Base-by-base conservation (phyloP, 108 stramenopile genomes). In the Seminavis robusta region DNA sequence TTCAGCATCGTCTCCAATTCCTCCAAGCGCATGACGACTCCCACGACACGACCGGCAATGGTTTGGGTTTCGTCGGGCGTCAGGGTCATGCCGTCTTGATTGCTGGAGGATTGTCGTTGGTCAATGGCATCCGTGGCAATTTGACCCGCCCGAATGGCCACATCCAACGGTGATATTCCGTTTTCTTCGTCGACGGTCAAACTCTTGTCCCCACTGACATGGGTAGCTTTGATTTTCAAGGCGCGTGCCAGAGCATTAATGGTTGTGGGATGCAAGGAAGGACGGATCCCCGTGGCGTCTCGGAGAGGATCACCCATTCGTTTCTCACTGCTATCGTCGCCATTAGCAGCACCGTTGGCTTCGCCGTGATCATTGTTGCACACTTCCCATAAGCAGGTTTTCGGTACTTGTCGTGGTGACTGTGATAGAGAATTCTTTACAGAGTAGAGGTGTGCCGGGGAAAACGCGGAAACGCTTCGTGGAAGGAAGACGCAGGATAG, bases 201-300 rank as follows among this genome's bases (percentile, higher is more conserved):
- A 19, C 8, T 42, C 30, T 42, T 41, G n/a, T 36, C 19, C 16
- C 28, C 44, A 1, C 34, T 45, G 11, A 42, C 44, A 21, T 30
- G 26, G 3, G 19, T 52, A 17, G 69, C 61, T 17, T 88, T 66
- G 17, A 74, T 17, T 31, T 71, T 65, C n/a, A 93, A 53, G 8
- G 83, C 83, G 26, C 87, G 83, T 31, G 87, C 49, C 19, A 93
- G 57, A 3, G 85, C 81, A 45, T 93, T 93, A 66, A 93, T 93
- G 3, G 79, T 78, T n/a, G 74, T 72, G 9, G 91, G 91, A 56
- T 93, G 83, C 15, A 93, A 63, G 13, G 91, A 93, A 0, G 91
- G 88, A 13, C 91, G 81, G 31, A 87, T 83, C 6, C 88, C 91
- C 0, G 77, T 80, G 13, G 79, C 44, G 11, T 68, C 76, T 13